Base-by-base conservation (phyloP, 148 eudicot species). In the Gaultheria prostrata region DNA sequence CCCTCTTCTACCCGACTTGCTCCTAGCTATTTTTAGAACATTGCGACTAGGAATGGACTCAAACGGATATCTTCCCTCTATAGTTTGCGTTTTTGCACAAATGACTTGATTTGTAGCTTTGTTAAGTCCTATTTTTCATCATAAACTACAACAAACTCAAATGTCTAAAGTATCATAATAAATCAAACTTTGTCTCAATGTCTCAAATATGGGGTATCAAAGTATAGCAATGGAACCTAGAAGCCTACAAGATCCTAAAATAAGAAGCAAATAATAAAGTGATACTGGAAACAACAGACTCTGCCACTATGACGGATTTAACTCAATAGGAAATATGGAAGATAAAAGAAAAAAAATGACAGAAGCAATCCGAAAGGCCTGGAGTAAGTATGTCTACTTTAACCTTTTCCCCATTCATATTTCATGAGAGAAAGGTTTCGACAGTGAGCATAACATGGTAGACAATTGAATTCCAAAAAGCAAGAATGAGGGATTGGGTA, bases 361-460 rank as follows among this genome's bases (percentile, higher is more conserved):
- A 18, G 45, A 45, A 45, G 51, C 20, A 1, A n/a, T 14, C 11
- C 53, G 4, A 75, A 75, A 46, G 15, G 56, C 1, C 21, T 32
- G 30, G 51, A 28, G 11, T 51, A n/a, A 12, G 39, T 4, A 2
- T 26, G 61, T 28, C 63, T 51, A 77, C 50, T 50, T 26, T 75
- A 0, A 24, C n/a, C 35, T 30, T 77, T 17, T 33, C 9, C 65
- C 63, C 28, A 24, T 35, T 28, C 65, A 49, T n/a, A 78, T n/a
- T n/a, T n/a, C n/a, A 54, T 61, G 33, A 39, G 81, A 78, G 48
- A 43, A 30, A 26, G 28, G 81, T 78, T 78, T 78, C 69, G 7
- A 14, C 30, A 32, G 24, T 56, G 69, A 56, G 65, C 14, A 69
- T 15, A 54, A 78, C 33, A 33, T 78, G 28, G 14, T 56, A 6